These are phyloP conservation scores for Paecilomyces formosus DNA, from an alignment of 2,329 filamentous ascomycete species.

Conservation along the genomic window DNA sequence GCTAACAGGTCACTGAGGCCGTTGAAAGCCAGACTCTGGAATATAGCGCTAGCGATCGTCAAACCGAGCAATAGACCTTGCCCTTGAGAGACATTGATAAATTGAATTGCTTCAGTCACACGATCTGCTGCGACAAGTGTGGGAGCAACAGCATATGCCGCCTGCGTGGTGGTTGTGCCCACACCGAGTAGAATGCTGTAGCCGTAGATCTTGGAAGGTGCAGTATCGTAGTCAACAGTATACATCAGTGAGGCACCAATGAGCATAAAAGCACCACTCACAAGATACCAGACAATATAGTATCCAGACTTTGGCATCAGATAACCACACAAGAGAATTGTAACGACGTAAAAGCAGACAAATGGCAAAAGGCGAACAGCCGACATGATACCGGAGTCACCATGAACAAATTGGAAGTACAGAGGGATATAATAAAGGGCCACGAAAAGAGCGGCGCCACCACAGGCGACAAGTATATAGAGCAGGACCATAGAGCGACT, in stretches of 20 bases:
- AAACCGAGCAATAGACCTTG: constrained; percentile 29
- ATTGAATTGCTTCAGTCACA: constrained; percentile 20
- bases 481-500: constrained; percentile 34
- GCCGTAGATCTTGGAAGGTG: constrained; percentile 15
- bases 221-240: constrained; percentile 11
- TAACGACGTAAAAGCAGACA: constrained; percentile 11
- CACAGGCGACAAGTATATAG: constrained; percentile 33
- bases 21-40: constrained; percentile 25
- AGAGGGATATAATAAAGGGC: constrained; percentile 47
- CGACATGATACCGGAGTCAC: constrained; percentile 24
- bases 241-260: constrained; percentile 14
- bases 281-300: constrained; percentile 17
- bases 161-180: constrained; percentile 13
- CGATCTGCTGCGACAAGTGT: constrained; percentile 3
- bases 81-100: constrained; percentile 32
- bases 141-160: constrained; percentile 13
- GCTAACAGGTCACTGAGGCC: constrained; percentile 17
- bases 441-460: constrained; percentile 27
- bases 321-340: constrained; percentile 11
- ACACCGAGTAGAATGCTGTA: constrained; percentile 16
- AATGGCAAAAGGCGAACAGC: constrained; percentile 21
- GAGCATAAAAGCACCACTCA: constrained; percentile 12
- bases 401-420: constrained; percentile 45
- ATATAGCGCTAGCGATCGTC: constrained; percentile 31
- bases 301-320: constrained; percentile 12